Base-by-base conservation (phyloP, 257 asterid species). In the Thymus quinquecostatus region DNA sequence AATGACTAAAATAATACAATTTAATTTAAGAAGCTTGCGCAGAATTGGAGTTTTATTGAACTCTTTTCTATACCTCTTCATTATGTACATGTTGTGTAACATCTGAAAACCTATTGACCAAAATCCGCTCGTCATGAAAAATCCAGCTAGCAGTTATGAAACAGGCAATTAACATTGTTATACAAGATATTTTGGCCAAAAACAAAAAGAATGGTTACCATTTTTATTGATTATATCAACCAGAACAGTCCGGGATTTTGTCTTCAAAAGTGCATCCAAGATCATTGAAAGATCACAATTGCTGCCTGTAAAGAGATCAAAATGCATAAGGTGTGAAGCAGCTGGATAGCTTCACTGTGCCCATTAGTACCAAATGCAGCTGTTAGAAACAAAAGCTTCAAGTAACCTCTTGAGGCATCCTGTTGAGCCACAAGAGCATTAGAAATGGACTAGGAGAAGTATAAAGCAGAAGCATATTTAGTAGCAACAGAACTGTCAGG, bases 251-350 rank as follows among this genome's bases (percentile, higher is more conserved):
- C 91, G 83, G 8, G 98, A 89, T 83, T 90, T 92, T 73, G 98
- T 92, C 96, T 92, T 90, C 85, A 89, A 72, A 61, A 92, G 88
- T 48, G 91, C 98, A 81, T 87, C 98, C 86, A 92, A 86, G 76
- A 92, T 89, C 98, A 92, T 89, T 60, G 97, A 92, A 78, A 92
- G 98, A 78, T 89, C 96, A 79, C 98, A 88, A 81, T 85, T 92
- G 81, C 21, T 21, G 21, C 21, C 98, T 89, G 89, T 81, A 71
- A 79, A 68, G 75, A 70, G 70, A 70, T 27, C 30, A 61, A 53
- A 34, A 61, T 6, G 64, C 38, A 75, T 67, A 13, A 77, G 48
- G 56, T 40, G 69, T 28, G 64, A 66, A 28, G 5, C 98, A 97
- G 89, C 82, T 89, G 96, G 68, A 89, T 88, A 73, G 96, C 88